These are phyloP conservation scores for Rosa multiflora DNA, from an alignment of 306 rosid genomes.

Conservation along the genomic window DNA sequence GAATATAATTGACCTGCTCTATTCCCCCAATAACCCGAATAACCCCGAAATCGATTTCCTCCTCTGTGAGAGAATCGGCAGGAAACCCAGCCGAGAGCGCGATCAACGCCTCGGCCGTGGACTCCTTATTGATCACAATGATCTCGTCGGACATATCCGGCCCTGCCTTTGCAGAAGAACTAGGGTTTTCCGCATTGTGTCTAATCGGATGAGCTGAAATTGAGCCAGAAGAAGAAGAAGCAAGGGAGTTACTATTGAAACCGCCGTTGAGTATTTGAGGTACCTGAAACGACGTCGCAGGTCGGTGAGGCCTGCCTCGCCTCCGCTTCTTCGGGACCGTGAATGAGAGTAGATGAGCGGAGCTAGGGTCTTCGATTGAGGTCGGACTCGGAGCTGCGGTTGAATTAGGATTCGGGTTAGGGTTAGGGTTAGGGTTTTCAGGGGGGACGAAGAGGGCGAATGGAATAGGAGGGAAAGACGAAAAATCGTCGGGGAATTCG, in stretches of 20 bases:
- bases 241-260: constrained; percentile 25
- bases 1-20: constrained; percentile 90
- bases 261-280: constrained; percentile 38
- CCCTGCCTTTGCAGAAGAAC: neutral
- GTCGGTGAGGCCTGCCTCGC: constrained; percentile 81
- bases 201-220: constrained; percentile 32
- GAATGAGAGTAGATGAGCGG: constrained; percentile 52
- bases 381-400: constrained; percentile 13
- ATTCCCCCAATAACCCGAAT: constrained; percentile 75
- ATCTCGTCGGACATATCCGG: constrained; percentile 73
- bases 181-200: constrained; percentile 33
- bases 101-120: constrained; percentile 80
- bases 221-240: constrained; percentile 34
- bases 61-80: constrained; percentile 84
- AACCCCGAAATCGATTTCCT: constrained; percentile 80
- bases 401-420: constrained; percentile 13
- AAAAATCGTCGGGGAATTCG: constrained; percentile 40
- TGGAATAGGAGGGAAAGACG: constrained; percentile 53
- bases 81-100: constrained; percentile 87
- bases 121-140: constrained; percentile 78
- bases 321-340: constrained; percentile 83
- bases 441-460: constrained; percentile 37
- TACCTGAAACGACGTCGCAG: constrained; percentile 51
- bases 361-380: constrained; percentile 35
- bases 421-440: constrained; percentile 41